Evolutionary conservation across 139 green algal genomes (phyloP).

Genomic region (Ettlia oleoabundans): DNA sequence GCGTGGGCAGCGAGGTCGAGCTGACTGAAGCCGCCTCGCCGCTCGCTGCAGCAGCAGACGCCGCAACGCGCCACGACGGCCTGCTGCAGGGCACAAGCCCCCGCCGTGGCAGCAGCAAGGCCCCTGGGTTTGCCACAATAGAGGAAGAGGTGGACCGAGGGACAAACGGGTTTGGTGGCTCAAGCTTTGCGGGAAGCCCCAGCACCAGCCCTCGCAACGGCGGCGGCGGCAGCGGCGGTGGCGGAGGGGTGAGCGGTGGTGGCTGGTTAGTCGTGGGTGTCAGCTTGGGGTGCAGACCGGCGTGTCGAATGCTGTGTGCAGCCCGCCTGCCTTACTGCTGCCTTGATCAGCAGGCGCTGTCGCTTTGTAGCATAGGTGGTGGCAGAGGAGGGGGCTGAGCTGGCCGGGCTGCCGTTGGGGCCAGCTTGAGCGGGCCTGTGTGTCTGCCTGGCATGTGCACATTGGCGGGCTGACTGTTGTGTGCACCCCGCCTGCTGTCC

Average conservation of each 20-base stretch:
- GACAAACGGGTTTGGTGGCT: background rate
- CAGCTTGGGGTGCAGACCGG: background rate
- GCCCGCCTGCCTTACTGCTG: background rate
- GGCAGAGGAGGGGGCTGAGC: background rate
- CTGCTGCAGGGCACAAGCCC: constrained; percentile 8
- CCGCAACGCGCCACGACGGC: background rate
- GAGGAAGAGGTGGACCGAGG: constrained; percentile 2
- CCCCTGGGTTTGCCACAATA: constrained; percentile 7
- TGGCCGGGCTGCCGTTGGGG: too few relatives aligned
- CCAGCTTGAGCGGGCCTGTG: too few relatives aligned
- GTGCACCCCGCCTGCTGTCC: background rate
- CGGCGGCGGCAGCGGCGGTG: too few relatives aligned
- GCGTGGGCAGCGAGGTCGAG: constrained; percentile 20
- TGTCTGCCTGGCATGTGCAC: too few relatives aligned
- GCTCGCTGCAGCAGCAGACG: background rate
- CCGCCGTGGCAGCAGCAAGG: background rate
- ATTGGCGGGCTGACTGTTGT: background rate
- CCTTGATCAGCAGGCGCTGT: too few relatives aligned
- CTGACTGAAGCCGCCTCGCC: background rate
- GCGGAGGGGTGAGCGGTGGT: background rate
- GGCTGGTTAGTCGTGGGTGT: too few relatives aligned
- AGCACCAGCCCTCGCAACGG: background rate
- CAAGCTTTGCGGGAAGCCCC: background rate
- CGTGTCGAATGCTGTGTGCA: background rate
- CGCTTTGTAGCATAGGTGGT: too few relatives aligned